Evolutionary conservation across 1,284 basidiomycete genomes (phyloP), one percentile per base, ranked within the genome.

Genomic region (Cerioporus squamosus): DNA sequence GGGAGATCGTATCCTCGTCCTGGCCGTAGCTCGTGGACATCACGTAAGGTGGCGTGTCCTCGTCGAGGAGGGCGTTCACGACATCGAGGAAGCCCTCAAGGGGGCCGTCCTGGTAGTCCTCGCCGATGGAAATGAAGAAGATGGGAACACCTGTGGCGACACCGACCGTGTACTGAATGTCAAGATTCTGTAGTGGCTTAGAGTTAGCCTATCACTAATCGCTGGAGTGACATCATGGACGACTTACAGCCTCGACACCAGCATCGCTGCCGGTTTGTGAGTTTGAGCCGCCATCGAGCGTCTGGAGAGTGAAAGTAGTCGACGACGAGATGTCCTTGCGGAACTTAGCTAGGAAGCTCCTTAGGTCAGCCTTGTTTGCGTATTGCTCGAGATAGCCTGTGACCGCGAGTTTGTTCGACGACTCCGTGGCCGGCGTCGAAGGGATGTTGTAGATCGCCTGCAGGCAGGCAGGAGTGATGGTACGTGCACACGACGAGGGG

Each of bases 111-210:
- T 56, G 20, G 69, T 61, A 67, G 6, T 64, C 48, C 2, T 64
- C 52, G 74, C 78, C 83, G 77, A 73, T 81, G 82, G 72, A 81
- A 39, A 65, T 53, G 33, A 65, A 87, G 15, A 52, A 51, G 15
- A 51, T 57, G 8, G 60, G 60, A 4, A 68, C 61, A 29, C 57
- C 59, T 17, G 61, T 64, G 2, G 64, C 67, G 20, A 89, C 71
- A 17, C 80, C 84, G 18, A 77, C 80, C 5, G 84, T 81, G 59
- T 87, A 87, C 72, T 89, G 84, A 29, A 86, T 81, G 62, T 87
- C 85, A 10, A 88, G 75, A 63, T 85, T 84, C 42, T 64, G 31
- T 9, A 29, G 29, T 10, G 10, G 10, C 29, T 29, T 10, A 29
- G 29, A 10, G 10, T 29, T 29, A 29, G 29, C 29, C 10, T 29